These are phyloP conservation scores for Pyrus pyrifolia DNA, from an alignment of 306 rosid genomes.

Conservation along the genomic window DNA sequence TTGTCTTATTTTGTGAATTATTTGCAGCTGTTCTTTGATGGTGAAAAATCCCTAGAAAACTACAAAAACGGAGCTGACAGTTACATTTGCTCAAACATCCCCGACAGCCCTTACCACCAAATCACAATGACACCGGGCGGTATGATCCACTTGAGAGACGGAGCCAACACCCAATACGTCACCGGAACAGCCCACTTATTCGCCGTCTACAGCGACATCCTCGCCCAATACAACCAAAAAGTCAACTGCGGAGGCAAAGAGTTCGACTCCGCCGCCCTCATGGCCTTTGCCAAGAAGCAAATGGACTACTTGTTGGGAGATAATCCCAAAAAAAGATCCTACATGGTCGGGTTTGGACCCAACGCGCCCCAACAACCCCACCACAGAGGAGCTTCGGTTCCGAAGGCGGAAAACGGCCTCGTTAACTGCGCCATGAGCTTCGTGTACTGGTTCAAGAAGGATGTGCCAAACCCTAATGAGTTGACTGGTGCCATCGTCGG, in stretches of 20 bases:
- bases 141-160: conserved; percentile 65
- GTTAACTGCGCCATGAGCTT: conserved; percentile 46
- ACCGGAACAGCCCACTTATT: conserved; percentile 55
- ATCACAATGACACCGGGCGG: conserved; percentile 51
- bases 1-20: background rate
- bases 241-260: conserved; percentile 39
- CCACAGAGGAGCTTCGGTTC: conserved; percentile 85
- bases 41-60: conserved; percentile 35
- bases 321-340: conserved; percentile 64
- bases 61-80: conserved; percentile 62
- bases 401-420: background rate
- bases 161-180: conserved; percentile 83
- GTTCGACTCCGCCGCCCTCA: conserved; percentile 28
- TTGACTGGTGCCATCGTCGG: conserved; percentile 89
- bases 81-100: conserved; percentile 70
- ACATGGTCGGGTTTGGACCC: conserved; percentile 80
- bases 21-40: conserved; percentile 50
- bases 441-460: conserved; percentile 32
- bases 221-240: conserved; percentile 37
- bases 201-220: conserved; percentile 50
- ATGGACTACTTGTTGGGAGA: conserved; percentile 70
- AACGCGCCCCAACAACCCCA: conserved; percentile 75
- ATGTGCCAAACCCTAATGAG: conserved; percentile 64
- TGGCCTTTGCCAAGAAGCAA: conserved; percentile 63
- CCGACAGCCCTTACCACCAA: conserved; percentile 74